These are phyloP conservation scores for Daldinia sp. DNA, from an alignment of 2,329 filamentous ascomycete genomes.

Conservation along the genomic window DNA sequence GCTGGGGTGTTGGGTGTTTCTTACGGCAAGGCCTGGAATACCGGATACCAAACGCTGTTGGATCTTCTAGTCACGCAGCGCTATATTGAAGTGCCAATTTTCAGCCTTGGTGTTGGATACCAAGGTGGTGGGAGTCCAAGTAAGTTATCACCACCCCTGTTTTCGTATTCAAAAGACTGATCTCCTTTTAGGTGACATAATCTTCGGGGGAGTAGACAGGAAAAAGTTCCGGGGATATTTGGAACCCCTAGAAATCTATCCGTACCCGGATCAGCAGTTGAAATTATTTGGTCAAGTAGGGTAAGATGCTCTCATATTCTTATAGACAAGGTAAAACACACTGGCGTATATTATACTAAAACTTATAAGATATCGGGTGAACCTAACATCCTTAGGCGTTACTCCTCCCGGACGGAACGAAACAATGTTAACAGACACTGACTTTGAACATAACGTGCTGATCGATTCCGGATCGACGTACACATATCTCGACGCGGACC, in stretches of 20 bases:
- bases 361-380: constrained; percentile 53
- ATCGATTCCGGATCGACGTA: constrained; percentile 73
- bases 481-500: constrained; percentile 69
- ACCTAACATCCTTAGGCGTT: constrained; percentile 54
- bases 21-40: constrained; percentile 53
- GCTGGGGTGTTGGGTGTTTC: constrained; percentile 55
- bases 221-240: constrained; percentile 57
- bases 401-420: constrained; percentile 47
- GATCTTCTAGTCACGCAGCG: constrained; percentile 52
- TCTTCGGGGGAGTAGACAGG: constrained; percentile 62
- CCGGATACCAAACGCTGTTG: constrained; percentile 53
- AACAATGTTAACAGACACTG: constrained; percentile 46
- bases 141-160: constrained; percentile 28
- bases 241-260: constrained; percentile 52
- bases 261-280: constrained; percentile 52
- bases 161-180: background rate
- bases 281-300: constrained; percentile 50
- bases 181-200: constrained; percentile 50
- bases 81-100: constrained; percentile 54
- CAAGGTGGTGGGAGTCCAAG: constrained; percentile 51
- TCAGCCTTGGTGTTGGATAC: constrained; percentile 53
- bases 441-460: constrained; percentile 60
- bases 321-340: background rate
- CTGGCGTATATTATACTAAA: background rate
- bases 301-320: constrained; percentile 41